Base-by-base conservation (phyloP, 352 stramenopile species). In the Pythium periplocum region DNA sequence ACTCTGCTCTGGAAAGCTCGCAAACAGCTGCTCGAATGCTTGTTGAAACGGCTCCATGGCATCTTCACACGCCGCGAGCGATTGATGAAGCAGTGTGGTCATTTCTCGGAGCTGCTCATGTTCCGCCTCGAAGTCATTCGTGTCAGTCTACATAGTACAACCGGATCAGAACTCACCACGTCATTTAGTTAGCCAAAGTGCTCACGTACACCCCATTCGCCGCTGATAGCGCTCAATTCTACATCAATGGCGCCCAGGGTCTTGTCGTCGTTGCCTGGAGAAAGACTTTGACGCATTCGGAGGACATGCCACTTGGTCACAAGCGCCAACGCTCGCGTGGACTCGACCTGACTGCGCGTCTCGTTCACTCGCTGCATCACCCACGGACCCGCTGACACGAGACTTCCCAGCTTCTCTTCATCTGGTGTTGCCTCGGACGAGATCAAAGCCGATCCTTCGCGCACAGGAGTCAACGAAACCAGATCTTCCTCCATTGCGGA, bases 1-100 rank as follows among this genome's bases (percentile, higher is more conserved):
- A 38, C 57, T 70, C 33, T 75, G 58, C 3, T 55, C 42, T 1
- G 62, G 50, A 2, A 78, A 42, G 2, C 61, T 66, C 9, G 53
- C 64, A 48, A 90, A 83, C 0, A 86, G 33, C 52, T 83, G 68
- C 55, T 86, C 72, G 1, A 85, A 8, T 2, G 81, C 71, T n/a
- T 87, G 66, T 36, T 80, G 69, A 48, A 87, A 87, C 41, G 78
- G 60, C 52, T 48, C 66, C 46, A 85, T 38, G 41, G 77, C 70
- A 9, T 61, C 56, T 4, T 60, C 46, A 2, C 64, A 71, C 8
- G 54, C 46, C 0, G n/a, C 12, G 17, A 88, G 55, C 48, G 75
- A 62, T 34, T 65, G 48, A 31, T 74, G 73, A 45, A 88, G 51
- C 58, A 78, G 9, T 11, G 46, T 45, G 11, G 59, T 73, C 61